Base-by-base conservation (phyloP, 83 land plant genomes). In the Picea engelmannii region DNA sequence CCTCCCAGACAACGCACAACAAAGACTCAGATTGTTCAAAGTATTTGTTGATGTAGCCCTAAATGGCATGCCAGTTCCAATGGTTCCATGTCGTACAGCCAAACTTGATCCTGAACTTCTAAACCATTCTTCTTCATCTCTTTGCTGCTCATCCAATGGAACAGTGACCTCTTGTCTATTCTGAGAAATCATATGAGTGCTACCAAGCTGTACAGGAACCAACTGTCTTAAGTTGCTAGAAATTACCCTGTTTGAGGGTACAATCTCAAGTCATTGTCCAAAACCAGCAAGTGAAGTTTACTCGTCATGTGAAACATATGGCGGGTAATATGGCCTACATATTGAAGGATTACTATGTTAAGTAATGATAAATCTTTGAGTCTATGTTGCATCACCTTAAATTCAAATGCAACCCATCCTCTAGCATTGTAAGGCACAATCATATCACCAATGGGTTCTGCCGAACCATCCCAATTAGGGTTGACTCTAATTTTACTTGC, bases 101-200 rank as follows among this genome's bases (percentile, higher is more conserved):
- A 31, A 31, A 31, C 31, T 31, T 31, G 31, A 31, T 31, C 31
- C 31, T 31, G 31, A 31, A 31, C 31, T 31, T 31, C 31, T 31
- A 31, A 31, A 31, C 31, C 31, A 31, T 63, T 86, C 83, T 58
- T 86, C 88, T 71, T 86, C 88, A 63, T 86, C 88, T 49, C 83
- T 66, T 44, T 69, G 88, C 61, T 86, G 87, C 23, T 86, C 88
- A 55, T 84, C 83, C 49, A 85, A 21, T 20, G 88, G 84, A 25
- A 81, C 11, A 6, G 73, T 38, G 1, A 76, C 86, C 49, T 87
- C 89, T 63, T 85, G 88, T 74, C 68, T 74, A 49, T 79, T 83
- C 44, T 81, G 77, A 55, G 61, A 52, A 40, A 74, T 35, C 78
- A 79, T 15, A 52, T 77, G 79, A 27, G 79, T 24, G 18, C 61